Evolutionary conservation across 257 asterid species (phyloP), one percentile per base, ranked within the genome.

Genomic region (Salvia hispanica): DNA sequence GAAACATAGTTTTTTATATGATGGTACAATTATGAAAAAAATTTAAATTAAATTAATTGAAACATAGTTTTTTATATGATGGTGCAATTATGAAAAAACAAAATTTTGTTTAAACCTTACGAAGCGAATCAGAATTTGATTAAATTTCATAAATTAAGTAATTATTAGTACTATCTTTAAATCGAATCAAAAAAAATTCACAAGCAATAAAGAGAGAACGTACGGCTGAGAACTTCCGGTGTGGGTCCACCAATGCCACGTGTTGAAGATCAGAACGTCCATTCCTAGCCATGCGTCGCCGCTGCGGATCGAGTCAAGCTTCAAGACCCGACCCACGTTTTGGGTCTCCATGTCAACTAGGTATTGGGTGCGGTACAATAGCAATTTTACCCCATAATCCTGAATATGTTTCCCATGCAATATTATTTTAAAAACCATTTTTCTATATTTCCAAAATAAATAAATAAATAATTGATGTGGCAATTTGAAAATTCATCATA

Each of bases 201-300:
- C 37, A 34, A 34, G 37, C 21, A 2, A 34, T 3, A 8, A 25
- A 16, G 1, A 39, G 1, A 39, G 47, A 56, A 60, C 86, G 7
- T 83, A 91, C 97, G 95, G 95, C 50, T 86, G 95, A 34, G 91
- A 82, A 42, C 78, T 78, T 18, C 84, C 84, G 7, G 95, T 86
- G 42, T 91, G 97, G 5, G 95, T 88, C 97, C 97, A 91, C 97
- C 97, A 91, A 42, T 91, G 97, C 97, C 97, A 88, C 4, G 95
- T 72, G 87, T 91, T 91, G 82, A 91, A 91, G 39, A 91, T 79
- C 72, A 91, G 40, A 58, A 91, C 69, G 76, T 91, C 95, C 95
- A 88, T 88, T 46, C 95, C 93, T 64, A 62, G 75, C 97, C 97
- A 91, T 0, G 88, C 78, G 6, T 84, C 59, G 5, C 97, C 97